Percentiles rank a stretch among this genome's conserved stretches.
Conservation (phyloP, 495 filamentous ascomycete genomes). For the Aspergillus saccharolyticus region DNA sequence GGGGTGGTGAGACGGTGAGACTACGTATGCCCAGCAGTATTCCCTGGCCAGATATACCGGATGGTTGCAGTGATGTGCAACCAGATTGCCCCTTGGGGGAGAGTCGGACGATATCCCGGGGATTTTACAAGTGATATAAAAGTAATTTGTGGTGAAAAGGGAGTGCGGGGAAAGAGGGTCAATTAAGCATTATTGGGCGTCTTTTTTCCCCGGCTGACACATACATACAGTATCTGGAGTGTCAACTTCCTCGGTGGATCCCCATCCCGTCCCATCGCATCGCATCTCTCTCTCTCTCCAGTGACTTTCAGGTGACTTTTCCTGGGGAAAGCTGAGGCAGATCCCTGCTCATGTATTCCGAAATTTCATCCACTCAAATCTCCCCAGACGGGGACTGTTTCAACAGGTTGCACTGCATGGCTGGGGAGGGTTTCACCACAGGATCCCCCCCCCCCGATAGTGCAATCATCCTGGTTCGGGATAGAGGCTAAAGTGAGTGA, state of each 20-base stretch:
- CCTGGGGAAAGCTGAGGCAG: not conserved
- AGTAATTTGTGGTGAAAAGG: too few relatives aligned
- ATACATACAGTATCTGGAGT: too few relatives aligned
- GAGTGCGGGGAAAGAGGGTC: too few relatives aligned
- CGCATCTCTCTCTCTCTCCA: too few relatives aligned
- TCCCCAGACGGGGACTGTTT: not conserved
- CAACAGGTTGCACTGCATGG: not conserved
- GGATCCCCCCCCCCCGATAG: not conserved
- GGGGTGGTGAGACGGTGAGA: not conserved
- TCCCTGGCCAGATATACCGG: not conserved
- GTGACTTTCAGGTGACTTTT: not conserved
- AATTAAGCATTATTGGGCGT: too few relatives aligned
- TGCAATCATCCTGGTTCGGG: not conserved
- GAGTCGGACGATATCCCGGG: not conserved
- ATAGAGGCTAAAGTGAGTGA: too few relatives aligned
- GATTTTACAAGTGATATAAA: too few relatives aligned
- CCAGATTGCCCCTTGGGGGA: not conserved
- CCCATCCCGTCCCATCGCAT: too few relatives aligned
- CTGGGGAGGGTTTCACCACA: not conserved
- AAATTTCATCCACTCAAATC: too few relatives aligned
- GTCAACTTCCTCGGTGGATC: too few relatives aligned
- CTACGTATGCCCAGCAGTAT: not conserved
- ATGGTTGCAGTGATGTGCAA: not conserved
- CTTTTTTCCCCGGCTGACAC: too few relatives aligned
- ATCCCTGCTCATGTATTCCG: too few relatives aligned